Conservation (phyloP, 495 filamentous ascomycete genomes). For the Aspergillus wentii region DNA sequence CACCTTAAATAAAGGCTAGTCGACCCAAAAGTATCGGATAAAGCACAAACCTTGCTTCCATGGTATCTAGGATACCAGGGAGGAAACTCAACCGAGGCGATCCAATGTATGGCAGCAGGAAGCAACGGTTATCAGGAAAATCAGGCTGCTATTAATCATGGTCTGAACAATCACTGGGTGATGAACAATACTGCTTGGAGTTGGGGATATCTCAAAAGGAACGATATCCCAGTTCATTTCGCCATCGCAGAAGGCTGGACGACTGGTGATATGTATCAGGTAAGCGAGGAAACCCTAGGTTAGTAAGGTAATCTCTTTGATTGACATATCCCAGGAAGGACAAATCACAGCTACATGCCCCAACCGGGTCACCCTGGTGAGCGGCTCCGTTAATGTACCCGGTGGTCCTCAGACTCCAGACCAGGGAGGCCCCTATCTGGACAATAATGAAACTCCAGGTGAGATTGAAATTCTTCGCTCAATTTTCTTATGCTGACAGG, state of each 20-base stretch:
- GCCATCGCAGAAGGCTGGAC: conserved; percentile 51
- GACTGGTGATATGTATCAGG: conserved; percentile 53
- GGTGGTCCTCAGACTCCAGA: conserved; percentile 38
- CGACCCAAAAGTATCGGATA: conserved; percentile 17
- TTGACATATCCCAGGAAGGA: no score
- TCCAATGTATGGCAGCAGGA: conserved; percentile 51
- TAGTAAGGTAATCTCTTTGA: no score
- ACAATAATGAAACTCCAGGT: conserved; percentile 52
- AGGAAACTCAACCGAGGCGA: conserved; percentile 40
- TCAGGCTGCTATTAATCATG: conserved; percentile 45
- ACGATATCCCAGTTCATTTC: conserved; percentile 50
- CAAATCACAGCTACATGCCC: conserved; percentile 51
- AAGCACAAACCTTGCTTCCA: conserved; percentile 39
- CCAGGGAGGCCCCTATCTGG: conserved; percentile 48
- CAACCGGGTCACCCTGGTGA: conserved; percentile 51
- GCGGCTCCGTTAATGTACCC: conserved; percentile 48
- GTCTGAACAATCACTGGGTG: conserved; percentile 49
- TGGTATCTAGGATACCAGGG: conserved; percentile 51
- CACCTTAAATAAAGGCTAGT: conserved; percentile 12
- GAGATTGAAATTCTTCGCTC: not conserved
- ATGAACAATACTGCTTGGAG: conserved; percentile 49
- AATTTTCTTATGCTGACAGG: not conserved
- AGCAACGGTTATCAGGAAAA: conserved; percentile 47
- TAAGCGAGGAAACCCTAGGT: conserved; percentile 9
- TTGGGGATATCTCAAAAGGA: conserved; percentile 44